Evolutionary conservation across 139 green algal species (phyloP).

Genomic region (Chlamydomonas incerta): DNA sequence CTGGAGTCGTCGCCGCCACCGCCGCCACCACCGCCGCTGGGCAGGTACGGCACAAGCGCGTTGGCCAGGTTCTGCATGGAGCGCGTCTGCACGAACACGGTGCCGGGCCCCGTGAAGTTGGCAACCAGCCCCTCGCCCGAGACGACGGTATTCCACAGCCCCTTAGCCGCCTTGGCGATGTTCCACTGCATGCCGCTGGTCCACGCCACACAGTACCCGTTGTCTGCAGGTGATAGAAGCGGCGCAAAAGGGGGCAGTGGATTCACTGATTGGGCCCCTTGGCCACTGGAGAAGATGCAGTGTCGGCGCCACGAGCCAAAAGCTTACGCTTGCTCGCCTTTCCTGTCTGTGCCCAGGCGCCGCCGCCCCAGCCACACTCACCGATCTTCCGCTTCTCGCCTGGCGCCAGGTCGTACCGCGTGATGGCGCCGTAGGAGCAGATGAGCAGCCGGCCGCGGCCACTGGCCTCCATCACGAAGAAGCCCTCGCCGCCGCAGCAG

Average conservation of each 20-base stretch:
- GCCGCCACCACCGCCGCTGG: slow-evolving; percentile 14
- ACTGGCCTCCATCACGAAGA: slow-evolving; percentile 49
- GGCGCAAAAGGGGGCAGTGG: background rate
- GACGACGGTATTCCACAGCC: slow-evolving; percentile 25
- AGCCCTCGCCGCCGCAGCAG: slow-evolving; percentile 57
- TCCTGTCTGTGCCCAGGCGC: too few species aligned
- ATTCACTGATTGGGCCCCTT: too few species aligned
- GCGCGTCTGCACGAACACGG: slow-evolving; percentile 57
- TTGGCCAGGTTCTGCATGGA: slow-evolving; percentile 35
- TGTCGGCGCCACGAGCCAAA: too few species aligned
- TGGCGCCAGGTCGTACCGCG: slow-evolving; percentile 55
- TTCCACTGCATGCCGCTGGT: slow-evolving; percentile 42
- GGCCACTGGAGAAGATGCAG: too few species aligned
- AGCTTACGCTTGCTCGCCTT: too few species aligned
- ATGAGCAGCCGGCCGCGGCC: slow-evolving; percentile 54
- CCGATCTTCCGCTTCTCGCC: slow-evolving; percentile 45
- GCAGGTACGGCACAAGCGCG: slow-evolving; percentile 43
- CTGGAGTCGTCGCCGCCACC: background rate
- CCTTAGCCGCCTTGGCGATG: slow-evolving; percentile 43
- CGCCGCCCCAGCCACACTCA: too few species aligned
- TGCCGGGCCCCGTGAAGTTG: slow-evolving; percentile 49
- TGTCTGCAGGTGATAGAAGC: slow-evolving; percentile 12
- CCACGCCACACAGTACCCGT: slow-evolving; percentile 61
- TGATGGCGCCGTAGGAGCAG: slow-evolving; percentile 54
- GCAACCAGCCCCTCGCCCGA: slow-evolving; percentile 49